Percentiles rank a stretch among this genome's conserved stretches.
These are phyloP conservation scores for Beauveria pseudobassiana DNA, from an alignment of 2,329 filamentous ascomycete genomes.

Conservation along the genomic window DNA sequence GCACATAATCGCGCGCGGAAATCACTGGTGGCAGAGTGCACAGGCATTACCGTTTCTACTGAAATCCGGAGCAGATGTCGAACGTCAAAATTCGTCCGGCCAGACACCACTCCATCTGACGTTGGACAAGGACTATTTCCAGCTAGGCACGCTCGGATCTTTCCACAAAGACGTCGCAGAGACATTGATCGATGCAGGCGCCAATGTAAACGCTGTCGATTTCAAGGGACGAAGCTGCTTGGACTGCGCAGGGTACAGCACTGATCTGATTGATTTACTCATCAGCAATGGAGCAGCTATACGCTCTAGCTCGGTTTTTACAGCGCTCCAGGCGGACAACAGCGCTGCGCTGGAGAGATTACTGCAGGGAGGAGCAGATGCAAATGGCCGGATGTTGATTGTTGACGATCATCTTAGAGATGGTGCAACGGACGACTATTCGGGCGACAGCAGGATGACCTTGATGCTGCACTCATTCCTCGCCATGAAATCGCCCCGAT, in stretches of 20 bases:
- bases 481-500: background rate
- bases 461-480: background rate
- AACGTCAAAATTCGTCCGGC: background rate
- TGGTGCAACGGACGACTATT: background rate
- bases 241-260: background rate
- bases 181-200: constrained; percentile 4
- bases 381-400: background rate
- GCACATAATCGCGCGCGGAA: background rate
- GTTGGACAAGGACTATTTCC: background rate
- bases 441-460: background rate
- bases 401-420: background rate
- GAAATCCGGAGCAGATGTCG: background rate
- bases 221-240: constrained; percentile 12
- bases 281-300: constrained; percentile 4
- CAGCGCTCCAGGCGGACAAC: constrained; percentile 7
- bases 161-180: constrained; percentile 7
- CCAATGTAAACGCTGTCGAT: constrained; percentile 11
- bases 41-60: constrained; percentile 14
- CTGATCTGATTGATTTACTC: constrained; percentile 3
- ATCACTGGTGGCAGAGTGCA: constrained; percentile 13
- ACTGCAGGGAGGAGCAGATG: background rate
- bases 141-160: background rate
- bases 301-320: background rate
- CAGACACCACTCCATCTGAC: constrained; percentile 13
- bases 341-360: background rate